A percentile compares a stretch with the other conserved stretches of the same genome.
Evolutionary conservation across 169 alveolate species (phyloP).

Genomic region (Eimeria maxima): DNA sequence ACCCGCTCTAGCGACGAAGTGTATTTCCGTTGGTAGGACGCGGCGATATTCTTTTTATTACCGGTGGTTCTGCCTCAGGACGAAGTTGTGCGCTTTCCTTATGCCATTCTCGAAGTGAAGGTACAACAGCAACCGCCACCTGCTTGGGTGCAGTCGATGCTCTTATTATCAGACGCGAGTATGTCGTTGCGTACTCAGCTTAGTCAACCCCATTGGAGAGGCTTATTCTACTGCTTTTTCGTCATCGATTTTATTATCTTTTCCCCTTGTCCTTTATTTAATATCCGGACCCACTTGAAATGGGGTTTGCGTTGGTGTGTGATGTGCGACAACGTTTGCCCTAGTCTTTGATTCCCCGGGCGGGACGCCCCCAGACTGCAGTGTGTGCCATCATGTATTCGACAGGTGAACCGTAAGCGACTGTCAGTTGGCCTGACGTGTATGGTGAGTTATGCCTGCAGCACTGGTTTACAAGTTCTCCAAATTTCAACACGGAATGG

Average conservation of each 20-base stretch:
- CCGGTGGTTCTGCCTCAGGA: slow-evolving; percentile 55
- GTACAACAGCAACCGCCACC: slow-evolving; percentile 86
- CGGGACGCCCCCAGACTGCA: neutral
- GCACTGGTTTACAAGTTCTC: slow-evolving; percentile 85
- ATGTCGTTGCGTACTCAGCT: neutral
- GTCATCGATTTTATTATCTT: neutral
- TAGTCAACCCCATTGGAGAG: neutral
- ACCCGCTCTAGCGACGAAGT: neutral
- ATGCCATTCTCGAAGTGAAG: slow-evolving; percentile 88
- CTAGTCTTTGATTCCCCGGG: too few relatives aligned
- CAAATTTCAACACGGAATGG: slow-evolving; percentile 88
- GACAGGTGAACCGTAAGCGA: neutral
- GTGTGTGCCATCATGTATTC: neutral
- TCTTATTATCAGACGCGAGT: slow-evolving; percentile 71
- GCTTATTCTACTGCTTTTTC: neutral
- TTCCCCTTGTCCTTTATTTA: neutral
- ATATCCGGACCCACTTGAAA: neutral
- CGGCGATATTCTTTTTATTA: neutral
- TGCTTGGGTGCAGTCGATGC: slow-evolving; percentile 87
- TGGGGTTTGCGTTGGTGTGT: neutral
- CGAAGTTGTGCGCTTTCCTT: slow-evolving; percentile 86
- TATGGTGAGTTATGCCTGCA: slow-evolving; percentile 58
- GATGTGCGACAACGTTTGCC: neutral
- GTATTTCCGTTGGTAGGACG: neutral
- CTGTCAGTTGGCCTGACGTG: neutral